phyloP scores from a whole-genome alignment of 306 rosid species.

The Inga oerstediana region DNA sequence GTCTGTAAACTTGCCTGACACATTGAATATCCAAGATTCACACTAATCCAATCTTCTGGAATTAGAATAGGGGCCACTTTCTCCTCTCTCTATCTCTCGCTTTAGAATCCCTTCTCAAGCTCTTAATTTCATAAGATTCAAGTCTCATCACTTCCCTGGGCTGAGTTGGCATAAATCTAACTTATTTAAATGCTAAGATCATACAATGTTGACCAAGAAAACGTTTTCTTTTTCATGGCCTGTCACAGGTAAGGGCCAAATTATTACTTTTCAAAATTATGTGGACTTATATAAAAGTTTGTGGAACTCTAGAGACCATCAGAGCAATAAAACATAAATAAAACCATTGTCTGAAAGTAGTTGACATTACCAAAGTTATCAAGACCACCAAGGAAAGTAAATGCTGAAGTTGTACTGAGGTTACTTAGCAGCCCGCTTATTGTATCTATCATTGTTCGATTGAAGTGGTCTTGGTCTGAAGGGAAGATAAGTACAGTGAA shows the following conservation, averaged over 20 bases:
- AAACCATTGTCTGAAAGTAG: conserved; percentile 30
- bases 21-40: not conserved
- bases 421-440: conserved; percentile 51
- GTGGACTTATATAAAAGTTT: not conserved
- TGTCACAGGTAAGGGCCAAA: not conserved
- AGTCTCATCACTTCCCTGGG: too few species aligned
- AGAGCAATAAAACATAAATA: not conserved
- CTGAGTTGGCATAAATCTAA: too few species aligned
- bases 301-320: not conserved
- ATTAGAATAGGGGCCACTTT: too few species aligned
- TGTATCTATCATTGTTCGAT: conserved; percentile 25
- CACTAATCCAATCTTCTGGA: not conserved
- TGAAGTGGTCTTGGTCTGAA: conserved; percentile 43
- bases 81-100: not conserved
- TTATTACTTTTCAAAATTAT: not conserved
- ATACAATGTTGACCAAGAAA: too few species aligned
- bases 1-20: not conserved
- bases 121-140: too few species aligned
- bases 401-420: conserved; percentile 10
- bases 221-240: too few species aligned
- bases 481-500: conserved; percentile 50
- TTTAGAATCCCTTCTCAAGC: not conserved
- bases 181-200: too few species aligned
- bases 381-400: conserved; percentile 42
- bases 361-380: conserved; percentile 16